Base-by-base conservation (phyloP, 1,284 basidiomycete genomes). In the Sporisorium iseilematis-ciliati region DNA sequence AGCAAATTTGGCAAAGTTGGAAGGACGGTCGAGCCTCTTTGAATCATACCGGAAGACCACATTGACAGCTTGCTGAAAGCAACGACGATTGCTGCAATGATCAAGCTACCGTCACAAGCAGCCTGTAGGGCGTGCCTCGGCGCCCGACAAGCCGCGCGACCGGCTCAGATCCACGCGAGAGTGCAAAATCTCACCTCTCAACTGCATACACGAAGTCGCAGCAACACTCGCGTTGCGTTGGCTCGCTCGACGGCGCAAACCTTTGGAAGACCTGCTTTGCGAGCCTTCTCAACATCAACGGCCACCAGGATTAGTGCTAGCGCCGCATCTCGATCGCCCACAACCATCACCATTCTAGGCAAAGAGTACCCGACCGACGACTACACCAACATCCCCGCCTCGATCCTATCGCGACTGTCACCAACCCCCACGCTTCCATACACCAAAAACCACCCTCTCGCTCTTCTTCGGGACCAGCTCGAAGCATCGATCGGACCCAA, bases 381-480 rank as follows among this genome's bases (percentile, higher is more conserved):
- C 48, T 89, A 88, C 85, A 94, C 95, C 43, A 99, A 99, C 86
- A 89, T 94, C 33, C 92, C 95, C 1, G 88, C 91, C 7, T 89
- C 93, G 18, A 95, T 99, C 81, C 88, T 93, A 65, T 89, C 91
- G 48, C 95, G 95, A 84, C 80, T 89, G 23, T 82, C 88, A 88
- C 88, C 91, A 14, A 89, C 89, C 35, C 82, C 83, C 3, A 61
- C 62, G 40, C 89, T 99, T 21, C 93, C 95, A 82, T 89, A 90
- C 54, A 89, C 91, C 65, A 89, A 90, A 14, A 87, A 89, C 1
- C 97, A 99, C 84, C 97, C 97, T 1, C 88, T 99, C 40, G 89
- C 88, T 77, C 95, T 93, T 55, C 90, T 99, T 38, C 92, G 94
- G 43, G 84, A 88, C 12, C 89, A 94, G 77, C 92, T 99, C 79